A percentile compares a stretch with the other conserved stretches of the same genome.
These are phyloP conservation scores for Ceratobasidium papillatum DNA, from an alignment of 1,284 basidiomycete species.

Conservation along the genomic window DNA sequence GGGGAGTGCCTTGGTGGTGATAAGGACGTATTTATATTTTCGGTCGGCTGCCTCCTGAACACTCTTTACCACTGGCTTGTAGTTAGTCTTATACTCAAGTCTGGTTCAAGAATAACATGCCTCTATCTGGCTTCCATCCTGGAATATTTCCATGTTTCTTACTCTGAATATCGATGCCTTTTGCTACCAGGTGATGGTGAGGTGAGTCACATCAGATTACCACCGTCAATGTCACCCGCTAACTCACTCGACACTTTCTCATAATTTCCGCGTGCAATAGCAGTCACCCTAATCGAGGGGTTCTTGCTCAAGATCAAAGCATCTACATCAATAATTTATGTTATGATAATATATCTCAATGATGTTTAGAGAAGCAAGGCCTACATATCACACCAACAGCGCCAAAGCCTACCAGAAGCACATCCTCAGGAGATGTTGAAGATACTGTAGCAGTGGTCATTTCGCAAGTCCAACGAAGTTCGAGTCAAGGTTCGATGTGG, in stretches of 20 bases:
- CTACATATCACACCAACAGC: slow-evolving; percentile 58
- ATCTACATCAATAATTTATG: slow-evolving; percentile 54
- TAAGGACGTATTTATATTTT: slow-evolving; percentile 70
- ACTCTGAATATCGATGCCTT: slow-evolving; percentile 64
- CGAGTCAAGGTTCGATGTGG: background rate
- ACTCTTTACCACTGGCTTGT: slow-evolving; percentile 61
- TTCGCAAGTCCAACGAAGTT: background rate
- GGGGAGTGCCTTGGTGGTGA: slow-evolving; percentile 78
- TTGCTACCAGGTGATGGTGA: background rate
- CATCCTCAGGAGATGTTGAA: slow-evolving; percentile 45
- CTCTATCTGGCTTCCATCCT: slow-evolving; percentile 69
- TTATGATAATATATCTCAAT: background rate
- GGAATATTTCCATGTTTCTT: slow-evolving; percentile 66
- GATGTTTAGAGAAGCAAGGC: slow-evolving; percentile 7
- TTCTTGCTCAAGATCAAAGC: slow-evolving; percentile 69
- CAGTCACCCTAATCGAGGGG: slow-evolving; percentile 72
- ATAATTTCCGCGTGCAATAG: slow-evolving; percentile 78
- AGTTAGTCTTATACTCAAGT: slow-evolving; percentile 41
- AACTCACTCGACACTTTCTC: slow-evolving; percentile 61
- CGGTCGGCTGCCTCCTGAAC: slow-evolving; percentile 67
- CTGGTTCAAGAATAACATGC: slow-evolving; percentile 52
- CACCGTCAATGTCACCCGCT: background rate
- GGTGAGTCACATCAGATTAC: background rate
- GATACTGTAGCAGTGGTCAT: background rate
- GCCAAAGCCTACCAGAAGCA: slow-evolving; percentile 59